These are phyloP conservation scores for Xylariaceae sp. DNA, from an alignment of 2,329 filamentous ascomycete genomes.

Conservation along the genomic window DNA sequence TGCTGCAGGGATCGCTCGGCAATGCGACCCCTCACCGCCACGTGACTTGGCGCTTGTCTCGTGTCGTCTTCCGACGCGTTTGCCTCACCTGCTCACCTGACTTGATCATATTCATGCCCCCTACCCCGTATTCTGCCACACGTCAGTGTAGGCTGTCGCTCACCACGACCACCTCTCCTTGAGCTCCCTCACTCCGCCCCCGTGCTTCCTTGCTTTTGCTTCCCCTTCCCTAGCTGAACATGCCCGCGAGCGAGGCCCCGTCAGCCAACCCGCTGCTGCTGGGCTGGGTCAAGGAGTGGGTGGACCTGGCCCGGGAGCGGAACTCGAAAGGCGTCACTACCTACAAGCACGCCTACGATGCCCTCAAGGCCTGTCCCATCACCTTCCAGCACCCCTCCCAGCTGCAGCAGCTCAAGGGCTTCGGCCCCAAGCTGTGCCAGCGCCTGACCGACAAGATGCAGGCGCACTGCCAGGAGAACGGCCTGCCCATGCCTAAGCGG, in stretches of 20 bases:
- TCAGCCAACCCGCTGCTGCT: constrained; percentile 66
- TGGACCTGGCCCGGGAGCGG: constrained; percentile 59
- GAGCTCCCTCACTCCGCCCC: not conserved
- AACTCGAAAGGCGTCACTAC: constrained; percentile 64
- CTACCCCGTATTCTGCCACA: no score
- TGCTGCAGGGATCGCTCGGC: no score
- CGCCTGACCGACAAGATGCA: constrained; percentile 56
- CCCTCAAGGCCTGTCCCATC: constrained; percentile 67
- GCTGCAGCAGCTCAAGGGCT: constrained; percentile 63
- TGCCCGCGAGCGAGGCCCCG: constrained; percentile 24
- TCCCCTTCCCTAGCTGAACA: constrained; percentile 1
- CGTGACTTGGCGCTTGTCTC: no score
- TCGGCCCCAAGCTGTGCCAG: constrained; percentile 64
- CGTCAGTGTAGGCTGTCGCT: no score
- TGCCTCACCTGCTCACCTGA: no score
- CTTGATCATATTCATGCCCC: no score
- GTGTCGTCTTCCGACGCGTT: no score
- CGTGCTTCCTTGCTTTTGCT: not conserved
- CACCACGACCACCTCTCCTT: no score
- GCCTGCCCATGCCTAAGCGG: constrained; percentile 58
- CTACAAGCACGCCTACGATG: constrained; percentile 70
- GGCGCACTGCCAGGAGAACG: constrained; percentile 58
- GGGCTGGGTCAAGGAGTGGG: constrained; percentile 70
- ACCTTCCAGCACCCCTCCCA: constrained; percentile 65
- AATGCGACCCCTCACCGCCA: no score